Percentiles rank a stretch among this genome's conserved stretches.
Evolutionary conservation across 805 yeast species (phyloP).

Genomic region (Metschnikowia kunwiensis): DNA sequence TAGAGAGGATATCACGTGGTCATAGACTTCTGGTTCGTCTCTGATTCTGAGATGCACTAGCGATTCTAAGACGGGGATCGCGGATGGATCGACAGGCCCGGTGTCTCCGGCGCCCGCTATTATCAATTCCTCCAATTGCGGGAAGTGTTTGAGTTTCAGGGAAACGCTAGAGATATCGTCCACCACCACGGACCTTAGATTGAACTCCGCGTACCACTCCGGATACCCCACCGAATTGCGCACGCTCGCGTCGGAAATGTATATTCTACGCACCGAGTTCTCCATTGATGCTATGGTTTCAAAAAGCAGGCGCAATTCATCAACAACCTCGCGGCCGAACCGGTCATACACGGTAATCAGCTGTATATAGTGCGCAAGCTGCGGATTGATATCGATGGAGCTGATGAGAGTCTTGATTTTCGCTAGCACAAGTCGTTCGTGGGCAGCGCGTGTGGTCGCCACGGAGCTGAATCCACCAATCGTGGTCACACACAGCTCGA

Average conservation of each 20-base stretch:
- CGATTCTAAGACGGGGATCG: slow-evolving; percentile 8
- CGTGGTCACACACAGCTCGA: slow-evolving; percentile 23
- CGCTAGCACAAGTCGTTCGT: slow-evolving; percentile 27
- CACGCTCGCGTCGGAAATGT: slow-evolving; percentile 17
- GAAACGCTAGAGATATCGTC: slow-evolving; percentile 18
- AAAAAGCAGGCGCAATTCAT: slow-evolving; percentile 6
- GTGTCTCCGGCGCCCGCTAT: slow-evolving; percentile 11
- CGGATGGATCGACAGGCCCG: background rate
- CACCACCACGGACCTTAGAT: slow-evolving; percentile 19
- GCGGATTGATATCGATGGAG: slow-evolving; percentile 33
- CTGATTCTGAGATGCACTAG: slow-evolving; percentile 10
- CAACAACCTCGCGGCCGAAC: slow-evolving; percentile 1
- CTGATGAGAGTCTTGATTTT: slow-evolving; percentile 42
- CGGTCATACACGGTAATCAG: slow-evolving; percentile 4
- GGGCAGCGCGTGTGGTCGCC: slow-evolving; percentile 17
- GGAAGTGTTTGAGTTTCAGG: background rate
- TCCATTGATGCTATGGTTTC: slow-evolving; percentile 5
- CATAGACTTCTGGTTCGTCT: slow-evolving; percentile 9
- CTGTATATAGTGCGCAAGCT: slow-evolving; percentile 21
- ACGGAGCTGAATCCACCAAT: slow-evolving; percentile 26
- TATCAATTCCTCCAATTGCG: slow-evolving; percentile 11
- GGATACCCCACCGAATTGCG: slow-evolving; percentile 11
- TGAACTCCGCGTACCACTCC: slow-evolving; percentile 14
- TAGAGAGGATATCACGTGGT: slow-evolving; percentile 6
- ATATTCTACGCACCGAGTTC: slow-evolving; percentile 16